Conservation (phyloP, 768 basidiomycete species). For the Cystofilobasidium macerans region DNA sequence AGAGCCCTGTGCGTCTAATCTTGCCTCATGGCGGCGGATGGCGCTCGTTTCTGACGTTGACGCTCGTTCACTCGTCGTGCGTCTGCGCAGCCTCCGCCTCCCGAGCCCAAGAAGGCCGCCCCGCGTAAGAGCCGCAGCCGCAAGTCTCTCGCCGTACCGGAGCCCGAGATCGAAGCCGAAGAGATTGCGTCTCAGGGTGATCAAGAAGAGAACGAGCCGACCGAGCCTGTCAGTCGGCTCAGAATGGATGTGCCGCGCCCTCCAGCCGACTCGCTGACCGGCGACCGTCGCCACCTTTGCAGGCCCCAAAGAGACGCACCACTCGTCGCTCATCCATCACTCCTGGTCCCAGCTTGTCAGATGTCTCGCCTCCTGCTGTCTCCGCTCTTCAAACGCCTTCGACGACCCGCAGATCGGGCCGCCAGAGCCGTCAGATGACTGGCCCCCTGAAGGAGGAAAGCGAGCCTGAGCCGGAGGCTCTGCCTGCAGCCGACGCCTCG, state of each 20-base stretch:
- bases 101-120: background rate
- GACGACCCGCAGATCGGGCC: slow-evolving; percentile 10
- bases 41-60: too few species aligned
- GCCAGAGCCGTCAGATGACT: background rate
- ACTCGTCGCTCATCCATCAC: slow-evolving; percentile 4
- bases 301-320: slow-evolving; percentile 11
- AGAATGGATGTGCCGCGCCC: background rate
- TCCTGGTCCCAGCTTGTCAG: slow-evolving; percentile 7
- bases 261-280: background rate
- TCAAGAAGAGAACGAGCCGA: slow-evolving; percentile 9
- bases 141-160: slow-evolving; percentile 16
- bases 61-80: too few species aligned
- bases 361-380: background rate
- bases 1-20: background rate
- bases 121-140: slow-evolving; percentile 10
- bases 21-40: too few species aligned
- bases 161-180: background rate
- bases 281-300: background rate
- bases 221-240: slow-evolving; percentile 1
- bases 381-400: background rate
- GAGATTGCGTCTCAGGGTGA: slow-evolving; percentile 7
- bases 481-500: background rate
- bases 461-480: slow-evolving; percentile 14
- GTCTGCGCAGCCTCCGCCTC: slow-evolving; percentile 1
- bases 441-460: slow-evolving; percentile 10